phyloP scores from a whole-genome alignment of 768 basidiomycete genomes.

The Coprinopsis cinerea region DNA sequence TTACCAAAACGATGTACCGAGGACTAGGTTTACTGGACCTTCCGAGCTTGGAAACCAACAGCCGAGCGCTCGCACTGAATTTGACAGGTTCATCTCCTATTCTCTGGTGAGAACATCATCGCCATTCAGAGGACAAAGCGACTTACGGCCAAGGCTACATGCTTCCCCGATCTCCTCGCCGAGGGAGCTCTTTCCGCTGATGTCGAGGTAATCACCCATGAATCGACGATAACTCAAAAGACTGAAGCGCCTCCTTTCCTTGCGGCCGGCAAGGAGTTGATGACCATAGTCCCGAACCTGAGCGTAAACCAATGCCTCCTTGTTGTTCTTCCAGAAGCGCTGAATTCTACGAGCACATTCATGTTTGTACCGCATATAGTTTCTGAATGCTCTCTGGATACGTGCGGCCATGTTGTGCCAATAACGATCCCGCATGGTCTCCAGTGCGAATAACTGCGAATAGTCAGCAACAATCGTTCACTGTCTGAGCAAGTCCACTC shows the following conservation, averaged over 20 bases:
- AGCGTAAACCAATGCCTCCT: conserved; percentile 84
- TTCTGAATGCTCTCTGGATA: conserved; percentile 94
- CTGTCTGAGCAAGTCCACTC: conserved; percentile 19
- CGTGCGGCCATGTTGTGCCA: conserved; percentile 99
- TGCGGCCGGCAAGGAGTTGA: conserved; percentile 82
- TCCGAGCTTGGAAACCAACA: conserved; percentile 78
- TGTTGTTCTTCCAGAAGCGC: conserved; percentile 98
- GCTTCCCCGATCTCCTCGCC: conserved; percentile 70
- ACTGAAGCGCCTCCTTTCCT: conserved; percentile 92
- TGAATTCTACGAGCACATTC: conserved; percentile 95
- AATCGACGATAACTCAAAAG: conserved; percentile 91
- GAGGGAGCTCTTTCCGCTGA: conserved; percentile 74
- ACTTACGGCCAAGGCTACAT: conserved; percentile 70
- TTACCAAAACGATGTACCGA: conserved; percentile 82
- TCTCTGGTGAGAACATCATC: not conserved
- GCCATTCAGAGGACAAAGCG: not conserved
- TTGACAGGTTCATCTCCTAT: conserved; percentile 63
- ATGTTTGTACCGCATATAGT: conserved; percentile 92
- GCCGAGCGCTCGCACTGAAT: conserved; percentile 78
- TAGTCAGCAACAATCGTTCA: conserved; percentile 5
- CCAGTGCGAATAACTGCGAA: conserved; percentile 85
- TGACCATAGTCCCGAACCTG: conserved; percentile 94
- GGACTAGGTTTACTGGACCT: conserved; percentile 92
- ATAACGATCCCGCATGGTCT: conserved; percentile 98
- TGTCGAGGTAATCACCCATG: conserved; percentile 92